Conservation (phyloP, 2,329 filamentous ascomycete species). For the Exophiala lecanii-corni region DNA sequence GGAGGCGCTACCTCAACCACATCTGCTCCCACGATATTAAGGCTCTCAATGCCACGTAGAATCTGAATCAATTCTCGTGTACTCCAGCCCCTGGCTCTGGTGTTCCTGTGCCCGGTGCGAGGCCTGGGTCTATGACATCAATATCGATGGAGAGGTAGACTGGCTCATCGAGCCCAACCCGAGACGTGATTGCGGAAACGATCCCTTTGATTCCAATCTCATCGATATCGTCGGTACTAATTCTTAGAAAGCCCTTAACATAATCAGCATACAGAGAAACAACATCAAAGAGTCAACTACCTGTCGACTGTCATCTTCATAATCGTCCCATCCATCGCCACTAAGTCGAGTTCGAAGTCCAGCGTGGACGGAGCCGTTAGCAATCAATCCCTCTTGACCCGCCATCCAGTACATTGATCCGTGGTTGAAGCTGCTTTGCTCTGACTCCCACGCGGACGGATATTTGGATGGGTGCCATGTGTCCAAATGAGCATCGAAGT, state of each 20-base stretch:
- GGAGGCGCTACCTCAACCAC: conserved; percentile 23
- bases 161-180: conserved; percentile 63
- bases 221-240: conserved; percentile 77
- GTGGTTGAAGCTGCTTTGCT: conserved; percentile 74
- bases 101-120: conserved; percentile 29
- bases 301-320: conserved; percentile 73
- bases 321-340: conserved; percentile 60
- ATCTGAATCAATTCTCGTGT: conserved; percentile 21
- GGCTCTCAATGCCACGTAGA: conserved; percentile 15
- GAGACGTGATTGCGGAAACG: conserved; percentile 62
- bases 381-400: conserved; percentile 70
- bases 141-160: conserved; percentile 32
- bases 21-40: conserved; percentile 26
- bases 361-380: conserved; percentile 73
- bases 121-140: conserved; percentile 31
- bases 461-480: too few relatives aligned
- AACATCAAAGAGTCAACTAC: too few relatives aligned
- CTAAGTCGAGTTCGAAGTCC: conserved; percentile 73
- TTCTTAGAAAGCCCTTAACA: too few relatives aligned
- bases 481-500: too few relatives aligned
- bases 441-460: conserved; percentile 64
- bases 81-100: conserved; percentile 26
- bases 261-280: too few relatives aligned
- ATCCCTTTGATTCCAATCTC: conserved; percentile 69
- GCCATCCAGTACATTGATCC: conserved; percentile 90